Evolutionary conservation across 345 rosid species (phyloP).

Genomic region (Mangifera indica): DNA sequence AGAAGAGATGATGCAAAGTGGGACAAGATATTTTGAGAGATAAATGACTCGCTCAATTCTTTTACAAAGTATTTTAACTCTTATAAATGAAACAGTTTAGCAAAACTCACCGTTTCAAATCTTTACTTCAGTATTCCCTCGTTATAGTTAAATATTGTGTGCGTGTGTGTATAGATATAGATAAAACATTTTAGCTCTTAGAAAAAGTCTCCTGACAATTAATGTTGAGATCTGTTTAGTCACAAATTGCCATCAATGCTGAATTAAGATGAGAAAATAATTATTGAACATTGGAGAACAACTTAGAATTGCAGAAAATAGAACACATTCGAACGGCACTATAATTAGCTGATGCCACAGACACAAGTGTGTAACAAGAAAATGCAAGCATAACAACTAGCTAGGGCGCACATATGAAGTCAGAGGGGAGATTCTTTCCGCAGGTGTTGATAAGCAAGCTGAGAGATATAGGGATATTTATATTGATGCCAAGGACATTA

Average conservation of each 20-base stretch:
- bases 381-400: constrained; percentile 10
- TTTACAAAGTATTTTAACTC: no score
- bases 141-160: no score
- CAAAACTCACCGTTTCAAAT: no score
- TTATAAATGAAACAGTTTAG: no score
- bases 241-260: background rate
- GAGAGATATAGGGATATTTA: constrained; percentile 58
- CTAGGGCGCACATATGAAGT: constrained; percentile 47
- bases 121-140: no score
- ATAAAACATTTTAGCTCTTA: no score
- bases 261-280: constrained; percentile 10
- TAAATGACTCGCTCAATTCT: no score
- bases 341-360: background rate
- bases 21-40: no score
- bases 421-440: constrained; percentile 71
- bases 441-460: constrained; percentile 71
- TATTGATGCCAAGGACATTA: constrained; percentile 58
- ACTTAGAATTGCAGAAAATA: background rate
- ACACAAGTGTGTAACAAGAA: background rate
- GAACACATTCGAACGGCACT: background rate
- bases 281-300: background rate
- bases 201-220: no score
- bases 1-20: no score
- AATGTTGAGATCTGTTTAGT: background rate
- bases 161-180: no score